These are phyloP conservation scores for Fusarium cicatricum DNA, from an alignment of 2,329 filamentous ascomycete genomes.

Conservation along the genomic window DNA sequence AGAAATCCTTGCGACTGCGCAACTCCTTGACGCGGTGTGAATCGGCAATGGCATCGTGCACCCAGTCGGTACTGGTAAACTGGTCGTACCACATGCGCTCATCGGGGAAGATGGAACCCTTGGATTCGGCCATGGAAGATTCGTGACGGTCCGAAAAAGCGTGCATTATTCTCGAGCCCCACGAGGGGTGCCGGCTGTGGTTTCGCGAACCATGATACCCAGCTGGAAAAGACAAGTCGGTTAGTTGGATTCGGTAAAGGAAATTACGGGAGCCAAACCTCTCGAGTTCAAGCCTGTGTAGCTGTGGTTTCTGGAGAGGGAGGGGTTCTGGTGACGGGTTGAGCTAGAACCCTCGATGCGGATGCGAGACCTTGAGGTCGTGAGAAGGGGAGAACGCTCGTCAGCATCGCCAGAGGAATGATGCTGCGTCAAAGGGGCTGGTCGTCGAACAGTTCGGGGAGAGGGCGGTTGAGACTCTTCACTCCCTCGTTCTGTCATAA, in stretches of 20 bases:
- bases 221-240: constrained; percentile 39
- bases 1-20: constrained; percentile 81
- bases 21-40: constrained; percentile 88
- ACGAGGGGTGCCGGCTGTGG: constrained; percentile 67
- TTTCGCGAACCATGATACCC: constrained; percentile 53
- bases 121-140: constrained; percentile 66
- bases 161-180: constrained; percentile 67
- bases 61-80: constrained; percentile 97
- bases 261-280: neutral
- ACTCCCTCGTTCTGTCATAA: constrained; percentile 45
- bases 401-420: constrained; percentile 48
- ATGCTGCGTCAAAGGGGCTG: constrained; percentile 37
- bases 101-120: constrained; percentile 73
- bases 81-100: constrained; percentile 99
- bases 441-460: constrained; percentile 45
- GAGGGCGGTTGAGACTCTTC: constrained; percentile 47
- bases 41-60: constrained; percentile 96
- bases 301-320: constrained; percentile 53
- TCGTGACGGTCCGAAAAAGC: constrained; percentile 67
- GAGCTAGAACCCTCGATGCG: constrained; percentile 49
- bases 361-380: constrained; percentile 51
- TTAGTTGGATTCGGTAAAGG: constrained; percentile 16
- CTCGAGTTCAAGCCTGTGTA: constrained; percentile 48
- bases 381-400: constrained; percentile 56
- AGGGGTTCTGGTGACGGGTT: constrained; percentile 36